Conservation (phyloP, 1,139 yeast species). For the Meyerozyma elateridarum region DNA sequence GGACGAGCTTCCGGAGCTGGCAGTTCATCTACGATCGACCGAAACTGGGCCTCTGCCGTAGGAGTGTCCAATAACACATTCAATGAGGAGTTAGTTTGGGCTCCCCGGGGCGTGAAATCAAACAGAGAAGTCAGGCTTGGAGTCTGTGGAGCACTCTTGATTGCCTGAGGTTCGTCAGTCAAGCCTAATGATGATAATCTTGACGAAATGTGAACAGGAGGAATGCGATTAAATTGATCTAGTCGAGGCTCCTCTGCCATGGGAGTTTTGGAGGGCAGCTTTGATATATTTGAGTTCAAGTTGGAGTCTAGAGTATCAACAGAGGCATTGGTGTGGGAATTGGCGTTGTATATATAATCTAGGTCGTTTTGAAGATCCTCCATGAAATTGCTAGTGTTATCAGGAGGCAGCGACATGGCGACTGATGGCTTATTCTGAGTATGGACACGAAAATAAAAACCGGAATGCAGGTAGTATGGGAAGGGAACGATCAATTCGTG, state of each 20-base stretch:
- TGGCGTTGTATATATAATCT: slow-evolving; percentile 31
- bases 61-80: slow-evolving; percentile 36
- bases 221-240: slow-evolving; percentile 8
- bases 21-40: slow-evolving; percentile 10
- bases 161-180: slow-evolving; percentile 11
- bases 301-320: slow-evolving; percentile 30
- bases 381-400: slow-evolving; percentile 7
- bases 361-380: slow-evolving; percentile 28
- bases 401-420: slow-evolving; percentile 5
- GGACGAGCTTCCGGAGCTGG: slow-evolving; percentile 4
- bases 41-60: slow-evolving; percentile 18
- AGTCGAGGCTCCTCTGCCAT: slow-evolving; percentile 9
- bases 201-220: slow-evolving; percentile 27
- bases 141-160: slow-evolving; percentile 28
- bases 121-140: slow-evolving; percentile 16
- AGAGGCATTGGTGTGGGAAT: slow-evolving; percentile 19
- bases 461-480: no score
- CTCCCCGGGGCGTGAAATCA: slow-evolving; percentile 12
- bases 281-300: slow-evolving; percentile 9
- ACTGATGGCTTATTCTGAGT: no score
- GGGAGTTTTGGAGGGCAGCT: slow-evolving; percentile 6
- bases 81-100: slow-evolving; percentile 25
- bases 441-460: no score
- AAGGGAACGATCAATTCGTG: no score
- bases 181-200: slow-evolving; percentile 24